Evolutionary conservation across 2,329 filamentous ascomycete species (phyloP).

Genomic region (Akanthomyces uredinophilus): DNA sequence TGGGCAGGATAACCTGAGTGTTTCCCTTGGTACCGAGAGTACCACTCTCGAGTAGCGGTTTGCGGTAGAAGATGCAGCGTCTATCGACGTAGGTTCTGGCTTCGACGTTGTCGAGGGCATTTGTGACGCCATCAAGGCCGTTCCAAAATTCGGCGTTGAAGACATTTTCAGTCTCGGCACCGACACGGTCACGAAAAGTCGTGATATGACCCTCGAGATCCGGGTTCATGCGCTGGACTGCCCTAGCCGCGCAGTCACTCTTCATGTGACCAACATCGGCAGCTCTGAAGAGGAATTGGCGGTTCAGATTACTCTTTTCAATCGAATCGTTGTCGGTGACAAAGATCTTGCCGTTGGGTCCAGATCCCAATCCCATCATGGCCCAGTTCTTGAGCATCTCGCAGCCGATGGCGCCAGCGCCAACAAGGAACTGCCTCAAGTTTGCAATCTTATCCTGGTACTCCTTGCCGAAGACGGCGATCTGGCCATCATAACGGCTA

Average conservation of each 20-base stretch:
- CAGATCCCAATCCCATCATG: constrained; percentile 91
- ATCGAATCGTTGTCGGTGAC: constrained; percentile 99
- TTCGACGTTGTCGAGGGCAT: constrained; percentile 95
- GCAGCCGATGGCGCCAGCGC: constrained; percentile 93
- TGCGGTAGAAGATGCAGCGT: constrained; percentile 96
- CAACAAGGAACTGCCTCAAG: constrained; percentile 87
- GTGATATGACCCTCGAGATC: constrained; percentile 83
- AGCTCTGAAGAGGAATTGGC: constrained; percentile 91
- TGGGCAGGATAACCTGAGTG: constrained; percentile 89
- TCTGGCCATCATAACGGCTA: constrained; percentile 91
- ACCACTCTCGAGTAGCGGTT: constrained; percentile 91
- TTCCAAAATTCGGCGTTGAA: constrained; percentile 96
- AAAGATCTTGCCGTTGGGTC: constrained; percentile 80
- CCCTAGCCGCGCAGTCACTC: constrained; percentile 86
- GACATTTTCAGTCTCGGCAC: constrained; percentile 83
- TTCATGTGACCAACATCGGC: constrained; percentile 94
- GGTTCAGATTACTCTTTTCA: constrained; percentile 97
- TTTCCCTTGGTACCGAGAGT: constrained; percentile 99
- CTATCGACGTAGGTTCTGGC: constrained; percentile 94
- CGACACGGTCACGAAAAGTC: constrained; percentile 82
- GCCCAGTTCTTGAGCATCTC: constrained; percentile 99
- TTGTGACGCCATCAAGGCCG: constrained; percentile 83
- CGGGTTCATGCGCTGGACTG: constrained; percentile 94
- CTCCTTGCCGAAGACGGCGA: constrained; percentile 89
- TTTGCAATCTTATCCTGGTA: constrained; percentile 93